Evolutionary conservation across 768 basidiomycete genomes (phyloP), one percentile per base, ranked within the genome.

Genomic region (Rubroboletus pulcherrimus): DNA sequence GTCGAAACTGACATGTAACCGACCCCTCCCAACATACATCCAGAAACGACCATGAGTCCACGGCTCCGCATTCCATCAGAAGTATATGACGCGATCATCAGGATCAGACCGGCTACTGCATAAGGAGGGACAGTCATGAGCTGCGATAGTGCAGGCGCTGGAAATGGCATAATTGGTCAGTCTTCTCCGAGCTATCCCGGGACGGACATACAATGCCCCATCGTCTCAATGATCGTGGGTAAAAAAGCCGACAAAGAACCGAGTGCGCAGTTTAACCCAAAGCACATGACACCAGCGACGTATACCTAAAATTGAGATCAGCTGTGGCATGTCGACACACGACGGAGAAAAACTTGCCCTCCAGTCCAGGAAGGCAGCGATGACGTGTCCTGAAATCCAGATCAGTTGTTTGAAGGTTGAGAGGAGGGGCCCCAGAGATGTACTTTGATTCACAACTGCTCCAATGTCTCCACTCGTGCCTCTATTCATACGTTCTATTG

Each of bases 41-140:
- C 62, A 45, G 52, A 53, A 15, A 69, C 60, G 21, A 77, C 47
- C 48, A 73, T 60, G 35, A 71, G 38, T 1, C 81, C 81, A 21
- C 81, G 75, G 44, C 65, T 72, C 54, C 76, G 75, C 2, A 77
- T 67, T 55, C 75, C 69, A 58, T 81, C 78, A 6, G 81, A 79
- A 19, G 56, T 55, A 55, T 75, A 81, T 1, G 74, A 76, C 9
- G 66, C 51, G 12, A 63, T 30, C 48, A 75, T 58, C 10, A 80
- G 61, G 35, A 79, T 64, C 11, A 72, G 50, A 10, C 77, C 66
- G 1, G 75, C 74, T 4, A 74, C 72, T 6, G 78, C 78, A 58
- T 83, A 82, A 9, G 82, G 82, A 7, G 81, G 79, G 11, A 82
- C 81, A 6, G 80, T 80, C 61, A 81, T 73, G 1, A 82, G 65